A percentile compares a stretch with the other conserved stretches of the same genome.
Conservation (phyloP, 768 basidiomycete species). For the Lentinus brumalis region DNA sequence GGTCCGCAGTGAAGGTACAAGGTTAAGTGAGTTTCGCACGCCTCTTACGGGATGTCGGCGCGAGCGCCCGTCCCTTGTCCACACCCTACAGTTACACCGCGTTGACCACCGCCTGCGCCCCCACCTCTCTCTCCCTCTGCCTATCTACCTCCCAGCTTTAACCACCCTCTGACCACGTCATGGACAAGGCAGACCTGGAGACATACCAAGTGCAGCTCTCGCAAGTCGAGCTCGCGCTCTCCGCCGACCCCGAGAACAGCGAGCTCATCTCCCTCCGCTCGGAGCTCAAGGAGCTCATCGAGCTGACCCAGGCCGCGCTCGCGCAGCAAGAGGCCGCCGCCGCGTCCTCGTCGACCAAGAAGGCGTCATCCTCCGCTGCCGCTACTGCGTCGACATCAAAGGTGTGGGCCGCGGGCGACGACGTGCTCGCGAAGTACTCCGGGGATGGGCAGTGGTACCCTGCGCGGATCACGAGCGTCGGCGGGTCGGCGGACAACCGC, state of each 20-base stretch:
- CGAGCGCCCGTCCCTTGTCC: not conserved
- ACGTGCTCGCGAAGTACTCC: conserved; percentile 85
- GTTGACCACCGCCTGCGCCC: not conserved
- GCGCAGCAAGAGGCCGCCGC: conserved; percentile 61
- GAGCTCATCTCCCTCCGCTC: conserved; percentile 74
- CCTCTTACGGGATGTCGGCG: not conserved
- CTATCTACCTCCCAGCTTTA: not conserved
- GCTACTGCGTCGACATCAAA: conserved; percentile 48
- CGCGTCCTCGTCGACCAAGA: conserved; percentile 63
- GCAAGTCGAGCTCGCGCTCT: conserved; percentile 83
- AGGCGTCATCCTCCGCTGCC: conserved; percentile 17
- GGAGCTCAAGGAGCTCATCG: conserved; percentile 83
- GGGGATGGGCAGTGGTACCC: conserved; percentile 87
- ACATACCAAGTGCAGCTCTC: conserved; percentile 88
- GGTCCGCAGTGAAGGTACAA: too few relatives aligned
- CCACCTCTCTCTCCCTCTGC: not conserved
- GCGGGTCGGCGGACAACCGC: conserved; percentile 78
- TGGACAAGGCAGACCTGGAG: conserved; percentile 78
- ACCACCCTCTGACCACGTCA: conserved; percentile 12
- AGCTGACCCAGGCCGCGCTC: conserved; percentile 72
- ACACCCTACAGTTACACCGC: not conserved
- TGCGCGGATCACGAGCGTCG: conserved; percentile 82
- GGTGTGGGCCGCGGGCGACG: conserved; percentile 80
- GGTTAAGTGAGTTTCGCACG: not conserved
- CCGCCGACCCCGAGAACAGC: conserved; percentile 70